A percentile compares a stretch with the other conserved stretches of the same genome.
Evolutionary conservation across 2,329 filamentous ascomycete species (phyloP).

Genomic region (Aspergillus ibericus): DNA sequence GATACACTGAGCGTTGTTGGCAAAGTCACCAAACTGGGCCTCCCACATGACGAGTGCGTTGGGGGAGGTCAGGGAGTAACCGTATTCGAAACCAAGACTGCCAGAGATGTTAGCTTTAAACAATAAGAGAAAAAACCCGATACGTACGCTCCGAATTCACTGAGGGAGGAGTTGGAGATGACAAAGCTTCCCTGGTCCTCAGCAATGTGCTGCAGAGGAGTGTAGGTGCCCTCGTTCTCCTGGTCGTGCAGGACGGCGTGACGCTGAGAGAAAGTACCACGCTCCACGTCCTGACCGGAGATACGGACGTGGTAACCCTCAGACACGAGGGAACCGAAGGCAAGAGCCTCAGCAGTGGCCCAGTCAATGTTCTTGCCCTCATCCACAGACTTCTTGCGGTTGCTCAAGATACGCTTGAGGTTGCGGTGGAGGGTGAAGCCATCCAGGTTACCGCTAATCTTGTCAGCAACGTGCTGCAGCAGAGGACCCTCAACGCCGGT

Average conservation of each 20-base stretch:
- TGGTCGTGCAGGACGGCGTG: constrained; percentile 98
- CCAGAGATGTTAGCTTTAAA: constrained; percentile 53
- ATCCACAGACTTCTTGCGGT: constrained; percentile 84
- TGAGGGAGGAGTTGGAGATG: constrained; percentile 91
- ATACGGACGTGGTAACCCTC: constrained; percentile 98
- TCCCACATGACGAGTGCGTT: constrained; percentile 99
- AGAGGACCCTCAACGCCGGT: constrained; percentile 74
- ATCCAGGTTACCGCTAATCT: constrained; percentile 76
- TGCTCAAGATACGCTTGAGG: constrained; percentile 89
- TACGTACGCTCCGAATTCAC: constrained; percentile 65
- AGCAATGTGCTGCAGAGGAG: constrained; percentile 83
- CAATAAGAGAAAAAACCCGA: not conserved
- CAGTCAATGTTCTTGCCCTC: constrained; percentile 97
- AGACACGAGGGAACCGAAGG: constrained; percentile 84
- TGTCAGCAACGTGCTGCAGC: constrained; percentile 77
- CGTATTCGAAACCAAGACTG: constrained; percentile 94
- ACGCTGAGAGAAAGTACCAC: constrained; percentile 98
- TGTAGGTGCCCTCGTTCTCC: constrained; percentile 89
- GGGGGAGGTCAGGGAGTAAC: constrained; percentile 94
- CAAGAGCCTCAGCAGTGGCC: constrained; percentile 93
- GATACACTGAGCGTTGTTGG: constrained; percentile 98
- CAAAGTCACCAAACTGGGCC: constrained; percentile 98
- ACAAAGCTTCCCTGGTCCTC: constrained; percentile 94
- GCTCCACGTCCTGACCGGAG: constrained; percentile 97
- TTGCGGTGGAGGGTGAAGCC: constrained; percentile 90